These are phyloP conservation scores for Tephrocybe sp. DNA, from an alignment of 768 basidiomycete genomes.

Conservation along the genomic window DNA sequence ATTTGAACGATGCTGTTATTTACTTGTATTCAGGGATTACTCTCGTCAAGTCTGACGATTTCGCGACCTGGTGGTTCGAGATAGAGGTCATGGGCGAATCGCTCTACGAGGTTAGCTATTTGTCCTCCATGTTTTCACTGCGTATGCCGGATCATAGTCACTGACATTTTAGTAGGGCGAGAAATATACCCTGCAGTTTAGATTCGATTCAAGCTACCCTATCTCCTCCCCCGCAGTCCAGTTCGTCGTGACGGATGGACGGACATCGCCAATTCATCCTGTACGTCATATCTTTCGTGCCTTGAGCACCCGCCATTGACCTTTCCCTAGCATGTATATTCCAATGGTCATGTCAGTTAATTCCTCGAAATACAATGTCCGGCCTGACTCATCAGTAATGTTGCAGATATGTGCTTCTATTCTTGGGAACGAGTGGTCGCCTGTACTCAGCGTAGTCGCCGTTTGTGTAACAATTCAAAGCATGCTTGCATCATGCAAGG, in stretches of 20 bases:
- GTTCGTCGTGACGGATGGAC: conserved; percentile 68
- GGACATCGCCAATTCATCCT: conserved; percentile 76
- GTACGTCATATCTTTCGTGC: conserved; percentile 41
- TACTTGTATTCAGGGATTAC: conserved; percentile 56
- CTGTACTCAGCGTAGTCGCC: conserved; percentile 79
- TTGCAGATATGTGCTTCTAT: conserved; percentile 85
- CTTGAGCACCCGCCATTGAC: conserved; percentile 11
- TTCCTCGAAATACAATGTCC: background rate
- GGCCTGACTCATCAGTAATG: conserved; percentile 6
- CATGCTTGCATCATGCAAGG: conserved; percentile 93
- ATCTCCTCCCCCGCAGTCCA: conserved; percentile 88
- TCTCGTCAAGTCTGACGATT: conserved; percentile 74
- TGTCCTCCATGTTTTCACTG: background rate
- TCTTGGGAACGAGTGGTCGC: conserved; percentile 88
- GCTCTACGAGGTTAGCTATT: conserved; percentile 62
- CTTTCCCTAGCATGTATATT: conserved; percentile 72
- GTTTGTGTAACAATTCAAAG: conserved; percentile 87
- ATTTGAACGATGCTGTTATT: conserved; percentile 9
- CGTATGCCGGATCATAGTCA: background rate
- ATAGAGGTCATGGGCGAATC: conserved; percentile 86
- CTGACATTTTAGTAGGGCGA: conserved; percentile 53
- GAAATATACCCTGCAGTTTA: conserved; percentile 75
- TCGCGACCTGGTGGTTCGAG: conserved; percentile 73
- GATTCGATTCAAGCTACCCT: conserved; percentile 80
- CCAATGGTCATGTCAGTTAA: conserved; percentile 74